Evolutionary conservation across 1,284 basidiomycete species (phyloP), one percentile per base, ranked within the genome.

Genomic region (Ceratobasidium papillatum): DNA sequence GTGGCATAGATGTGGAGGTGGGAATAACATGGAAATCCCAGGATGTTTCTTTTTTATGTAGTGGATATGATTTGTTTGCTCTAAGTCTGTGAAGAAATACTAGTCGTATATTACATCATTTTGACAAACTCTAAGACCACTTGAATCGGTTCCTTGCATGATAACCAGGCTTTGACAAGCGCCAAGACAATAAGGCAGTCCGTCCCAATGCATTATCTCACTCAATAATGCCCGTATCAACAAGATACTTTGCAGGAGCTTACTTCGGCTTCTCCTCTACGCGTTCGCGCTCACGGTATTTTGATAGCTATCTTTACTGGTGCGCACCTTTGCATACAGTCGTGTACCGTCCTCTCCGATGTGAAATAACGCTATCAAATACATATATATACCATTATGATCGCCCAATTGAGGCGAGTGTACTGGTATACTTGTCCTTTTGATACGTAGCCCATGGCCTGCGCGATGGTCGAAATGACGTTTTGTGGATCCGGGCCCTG

Each of bases 401-500:
- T 58, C 19, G 56, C 56, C 19, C 17, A 17, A 36, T 19, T 32
- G 34, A 58, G 56, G 56, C 56, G 19, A 27, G 36, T 58, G 12
- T 36, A 17, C 2, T 58, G 56, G 34, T n/a, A 36, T 58, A 36
- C 7, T 36, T 58, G 11, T 3, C 30, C n/a, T 19, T n/a, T 58
- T 58, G 56, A 58, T 58, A 58, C 34, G 56, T 58, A 58, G 19
- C 36, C 34, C 34, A 30, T 56, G 54, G 54, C 54, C 54, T 56
- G 54, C 17, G 54, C 54, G 17, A 56, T 56, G 30, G 56, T 19
- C 34, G 34, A 58, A 58, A 58, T 19, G 12, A 19, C 14, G 56
- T 34, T 36, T 58, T 58, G 56, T n/a, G 19, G 12, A 58, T 19
- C 34, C 19, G 56, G 52, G 32, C 34, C 56, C 56, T 7, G 32